Evolutionary conservation across 352 stramenopile genomes (phyloP).

Genomic region (Achlya hypogyna): DNA sequence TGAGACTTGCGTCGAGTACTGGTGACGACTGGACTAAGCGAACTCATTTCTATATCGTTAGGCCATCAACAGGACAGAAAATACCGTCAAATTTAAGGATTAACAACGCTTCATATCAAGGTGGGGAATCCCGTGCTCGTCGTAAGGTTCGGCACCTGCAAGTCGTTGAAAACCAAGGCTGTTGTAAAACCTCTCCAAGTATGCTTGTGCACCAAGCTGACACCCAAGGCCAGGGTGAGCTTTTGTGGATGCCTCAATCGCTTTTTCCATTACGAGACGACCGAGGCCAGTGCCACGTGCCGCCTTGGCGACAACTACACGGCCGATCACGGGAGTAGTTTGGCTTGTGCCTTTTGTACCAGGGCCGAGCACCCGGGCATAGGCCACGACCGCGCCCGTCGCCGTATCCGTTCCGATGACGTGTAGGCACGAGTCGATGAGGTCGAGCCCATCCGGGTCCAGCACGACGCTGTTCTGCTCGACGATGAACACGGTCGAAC

Average conservation of each 20-base stretch:
- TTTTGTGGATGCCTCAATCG: background rate
- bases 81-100: background rate
- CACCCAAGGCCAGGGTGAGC: background rate
- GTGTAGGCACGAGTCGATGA: background rate
- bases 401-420: conserved; percentile 7
- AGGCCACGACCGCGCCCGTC: background rate
- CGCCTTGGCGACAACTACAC: background rate
- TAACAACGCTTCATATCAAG: conserved; percentile 13
- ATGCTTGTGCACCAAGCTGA: conserved; percentile 18
- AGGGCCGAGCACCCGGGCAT: conserved; percentile 13
- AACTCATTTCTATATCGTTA: no score
- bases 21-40: no score
- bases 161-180: conserved; percentile 7
- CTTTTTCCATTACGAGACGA: conserved; percentile 2
- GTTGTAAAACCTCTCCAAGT: conserved; percentile 20
- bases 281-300: conserved; percentile 2
- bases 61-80: no score
- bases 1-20: no score
- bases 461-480: conserved; percentile 20
- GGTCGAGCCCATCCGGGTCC: conserved; percentile 12
- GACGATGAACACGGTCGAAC: conserved; percentile 18
- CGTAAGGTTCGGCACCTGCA: conserved; percentile 6
- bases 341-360: background rate
- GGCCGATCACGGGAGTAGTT: background rate
- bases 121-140: conserved; percentile 14